Evolutionary conservation across 176 grass and related monocot species (phyloP), one percentile per base, ranked within the genome.

Genomic region (Ensete glaucum): DNA sequence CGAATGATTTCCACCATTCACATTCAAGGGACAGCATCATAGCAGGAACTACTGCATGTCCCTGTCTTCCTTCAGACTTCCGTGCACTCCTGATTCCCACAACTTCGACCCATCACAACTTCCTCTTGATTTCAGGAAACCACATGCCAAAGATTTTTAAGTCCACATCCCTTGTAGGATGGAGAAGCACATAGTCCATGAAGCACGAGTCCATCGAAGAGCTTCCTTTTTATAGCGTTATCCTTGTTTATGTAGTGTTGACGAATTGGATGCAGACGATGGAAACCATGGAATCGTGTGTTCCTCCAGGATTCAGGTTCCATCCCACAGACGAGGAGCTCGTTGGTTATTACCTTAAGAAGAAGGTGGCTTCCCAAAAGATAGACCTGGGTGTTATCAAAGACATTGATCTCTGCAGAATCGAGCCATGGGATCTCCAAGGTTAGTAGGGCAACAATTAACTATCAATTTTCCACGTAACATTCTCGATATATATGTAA

Each of bases 301-400:
- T 98, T 77, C 95, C 95, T 83, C 95, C 95, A 53, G 95, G 95
- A 22, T 98, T 98, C 80, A 93, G 95, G 87, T 98, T 98, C 81
- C 95, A 98, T 83, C 95, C 95, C 23, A 98, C 95, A 1, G 95
- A 98, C 64, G 95, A 91, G 80, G 95, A 98, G 82, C 90, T 98
- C 66, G 95, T 98, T 54, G 95, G 95, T 52, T 98, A 98, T 84
- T 98, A 98, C 80, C 95, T 98, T 65, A 81, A 85, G 81, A 98
- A 98, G 90, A 94, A 98, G 86, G 84, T 98, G n/a, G 95, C 88
- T 25, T 94, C 88, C 51, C 95, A 91, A 79, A 98, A 94, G 86
- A 94, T 98, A 78, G 90, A 98, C 75, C 95, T 98, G 57, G 90
- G 94, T 71, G 95, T 98, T 81, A 98, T 98, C 54, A 89, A 90